These are phyloP conservation scores for Chondrostereum purpureum DNA, from an alignment of 1,284 basidiomycete species.

Conservation along the genomic window DNA sequence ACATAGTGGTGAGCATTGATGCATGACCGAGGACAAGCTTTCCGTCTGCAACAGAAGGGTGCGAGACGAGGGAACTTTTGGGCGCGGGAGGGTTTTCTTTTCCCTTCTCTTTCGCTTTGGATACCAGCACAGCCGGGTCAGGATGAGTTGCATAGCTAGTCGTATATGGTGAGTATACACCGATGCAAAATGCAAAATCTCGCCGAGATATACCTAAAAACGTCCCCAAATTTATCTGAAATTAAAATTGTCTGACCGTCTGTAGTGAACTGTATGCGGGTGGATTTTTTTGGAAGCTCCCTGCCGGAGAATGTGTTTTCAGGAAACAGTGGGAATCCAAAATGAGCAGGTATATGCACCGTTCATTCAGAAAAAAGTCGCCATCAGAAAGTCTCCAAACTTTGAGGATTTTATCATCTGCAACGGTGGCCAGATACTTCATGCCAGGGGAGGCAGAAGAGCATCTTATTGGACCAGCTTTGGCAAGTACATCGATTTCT, in stretches of 20 bases:
- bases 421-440: constrained; percentile 54
- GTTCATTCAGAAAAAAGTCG: constrained; percentile 44
- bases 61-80: constrained; percentile 43
- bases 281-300: constrained; percentile 73
- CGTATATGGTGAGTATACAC: constrained; percentile 1
- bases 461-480: constrained; percentile 57
- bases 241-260: constrained; percentile 58
- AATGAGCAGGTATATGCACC: constrained; percentile 51
- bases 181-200: neutral
- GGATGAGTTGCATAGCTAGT: constrained; percentile 45
- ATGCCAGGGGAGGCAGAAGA: constrained; percentile 44
- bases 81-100: constrained; percentile 14
- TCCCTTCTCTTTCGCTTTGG: constrained; percentile 21
- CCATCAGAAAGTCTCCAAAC: constrained; percentile 63
- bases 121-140: constrained; percentile 13
- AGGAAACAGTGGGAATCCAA: neutral
- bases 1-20: constrained; percentile 71
- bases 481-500: constrained; percentile 28
- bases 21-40: constrained; percentile 80
- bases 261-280: constrained; percentile 51
- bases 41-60: constrained; percentile 70
- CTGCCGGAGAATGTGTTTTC: constrained; percentile 27
- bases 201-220: constrained; percentile 55
- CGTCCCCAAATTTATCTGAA: constrained; percentile 84
- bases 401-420: constrained; percentile 76